These are phyloP conservation scores for Exophiala sp. DNA, from an alignment of 2,329 filamentous ascomycete species.

Conservation along the genomic window DNA sequence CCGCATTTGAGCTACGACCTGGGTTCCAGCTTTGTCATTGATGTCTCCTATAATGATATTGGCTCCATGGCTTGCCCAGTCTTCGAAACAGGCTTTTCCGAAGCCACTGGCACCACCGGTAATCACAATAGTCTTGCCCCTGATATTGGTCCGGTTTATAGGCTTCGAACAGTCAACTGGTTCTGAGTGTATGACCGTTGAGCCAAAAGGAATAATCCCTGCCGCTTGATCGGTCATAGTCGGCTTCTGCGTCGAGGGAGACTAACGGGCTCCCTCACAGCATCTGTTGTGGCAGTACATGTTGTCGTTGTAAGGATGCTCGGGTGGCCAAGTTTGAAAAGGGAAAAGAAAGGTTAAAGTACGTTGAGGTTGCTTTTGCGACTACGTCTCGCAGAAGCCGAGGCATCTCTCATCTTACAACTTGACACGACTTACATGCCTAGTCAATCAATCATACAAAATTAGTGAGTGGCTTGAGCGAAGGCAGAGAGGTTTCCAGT, in stretches of 20 bases:
- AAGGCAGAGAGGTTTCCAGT: no score
- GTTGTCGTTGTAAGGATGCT: background rate
- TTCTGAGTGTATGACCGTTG: constrained; percentile 12
- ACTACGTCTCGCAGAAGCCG: no score
- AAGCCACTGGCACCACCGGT: constrained; percentile 63
- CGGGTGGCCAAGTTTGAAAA: no score
- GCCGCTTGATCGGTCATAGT: background rate
- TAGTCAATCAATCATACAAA: no score
- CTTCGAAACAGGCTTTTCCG: constrained; percentile 53
- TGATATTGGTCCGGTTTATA: constrained; percentile 15
- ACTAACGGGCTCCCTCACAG: no score
- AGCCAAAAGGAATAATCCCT: constrained; percentile 9
- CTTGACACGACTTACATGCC: no score
- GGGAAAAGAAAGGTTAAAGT: no score
- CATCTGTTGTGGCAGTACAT: no score
- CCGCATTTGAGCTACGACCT: constrained; percentile 54
- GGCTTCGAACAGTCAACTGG: constrained; percentile 14
- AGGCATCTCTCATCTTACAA: no score
- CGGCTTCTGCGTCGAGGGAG: background rate
- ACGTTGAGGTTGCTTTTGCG: no score
- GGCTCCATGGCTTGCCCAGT: constrained; percentile 56
- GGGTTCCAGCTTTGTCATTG: constrained; percentile 52
- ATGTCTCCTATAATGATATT: constrained; percentile 64
- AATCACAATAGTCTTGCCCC: constrained; percentile 56
- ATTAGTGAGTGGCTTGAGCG: no score